These are phyloP conservation scores for Stropharia rugosoannulata DNA, from an alignment of 768 basidiomycete genomes.

Conservation along the genomic window DNA sequence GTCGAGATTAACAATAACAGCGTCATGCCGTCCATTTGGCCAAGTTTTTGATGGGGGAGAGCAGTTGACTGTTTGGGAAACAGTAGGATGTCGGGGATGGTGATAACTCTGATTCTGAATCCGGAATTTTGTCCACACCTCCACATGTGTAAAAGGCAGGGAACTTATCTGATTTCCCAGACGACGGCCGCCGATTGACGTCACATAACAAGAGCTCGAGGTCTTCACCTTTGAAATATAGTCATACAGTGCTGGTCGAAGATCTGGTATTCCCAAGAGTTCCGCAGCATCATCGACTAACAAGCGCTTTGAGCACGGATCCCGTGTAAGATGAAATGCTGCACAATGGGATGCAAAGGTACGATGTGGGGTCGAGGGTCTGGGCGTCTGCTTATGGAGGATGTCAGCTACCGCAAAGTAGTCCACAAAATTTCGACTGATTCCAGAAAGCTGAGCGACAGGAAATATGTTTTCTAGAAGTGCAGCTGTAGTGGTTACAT, in stretches of 20 bases:
- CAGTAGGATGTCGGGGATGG: conserved; percentile 14
- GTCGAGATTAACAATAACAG: conserved; percentile 18
- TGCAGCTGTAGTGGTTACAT: neutral
- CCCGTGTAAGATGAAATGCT: conserved; percentile 23
- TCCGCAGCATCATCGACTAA: conserved; percentile 19
- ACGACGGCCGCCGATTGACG: conserved; percentile 13
- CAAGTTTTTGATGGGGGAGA: conserved; percentile 17
- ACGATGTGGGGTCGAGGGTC: conserved; percentile 6
- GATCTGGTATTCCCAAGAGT: conserved; percentile 24
- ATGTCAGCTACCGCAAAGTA: conserved; percentile 1
- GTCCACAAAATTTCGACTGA: neutral
- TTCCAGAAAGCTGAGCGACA: neutral
- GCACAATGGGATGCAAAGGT: conserved; percentile 10
- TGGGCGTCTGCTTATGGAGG: neutral
- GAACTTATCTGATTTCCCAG: neutral
- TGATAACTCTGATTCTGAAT: conserved; percentile 25
- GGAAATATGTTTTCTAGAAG: neutral
- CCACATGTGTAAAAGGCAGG: conserved; percentile 20
- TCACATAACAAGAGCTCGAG: neutral
- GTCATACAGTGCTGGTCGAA: conserved; percentile 23
- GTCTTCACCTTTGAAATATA: conserved; percentile 10
- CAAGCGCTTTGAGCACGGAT: conserved; percentile 16
- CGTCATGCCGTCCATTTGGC: conserved; percentile 20
- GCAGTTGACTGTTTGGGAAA: conserved; percentile 22
- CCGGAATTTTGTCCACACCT: conserved; percentile 24